Evolutionary conservation across 208 protist genomes (phyloP).

Genomic region (Trypanosoma theileri): DNA sequence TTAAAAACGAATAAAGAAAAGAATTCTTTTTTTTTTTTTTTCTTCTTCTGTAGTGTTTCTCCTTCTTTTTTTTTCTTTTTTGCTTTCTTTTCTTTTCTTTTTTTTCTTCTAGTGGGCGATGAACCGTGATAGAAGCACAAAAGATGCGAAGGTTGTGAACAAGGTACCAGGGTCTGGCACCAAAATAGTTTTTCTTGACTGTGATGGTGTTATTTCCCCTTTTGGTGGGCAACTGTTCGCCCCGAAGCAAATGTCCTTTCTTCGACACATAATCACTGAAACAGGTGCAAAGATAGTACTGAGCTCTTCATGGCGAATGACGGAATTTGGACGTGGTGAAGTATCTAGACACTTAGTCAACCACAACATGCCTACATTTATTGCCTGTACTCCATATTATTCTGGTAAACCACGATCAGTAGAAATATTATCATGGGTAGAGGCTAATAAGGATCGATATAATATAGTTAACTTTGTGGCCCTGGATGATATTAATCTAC

Average conservation of each 20-base stretch:
- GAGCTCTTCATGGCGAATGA: constrained; percentile 67
- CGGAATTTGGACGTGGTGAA: constrained; percentile 61
- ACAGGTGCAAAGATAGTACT: constrained; percentile 69
- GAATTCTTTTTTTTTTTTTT: too few species aligned
- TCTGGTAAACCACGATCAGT: constrained; percentile 30
- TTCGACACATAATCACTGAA: constrained; percentile 46
- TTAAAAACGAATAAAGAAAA: too few species aligned
- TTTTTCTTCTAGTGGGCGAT: not conserved
- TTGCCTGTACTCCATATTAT: constrained; percentile 55
- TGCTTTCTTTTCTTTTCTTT: not conserved
- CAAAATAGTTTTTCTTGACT: constrained; percentile 77
- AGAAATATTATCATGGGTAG: constrained; percentile 67
- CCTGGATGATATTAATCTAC: constrained; percentile 71
- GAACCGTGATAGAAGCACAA: not conserved
- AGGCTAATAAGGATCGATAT: constrained; percentile 46
- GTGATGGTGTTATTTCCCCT: constrained; percentile 74
- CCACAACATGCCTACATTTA: constrained; percentile 49
- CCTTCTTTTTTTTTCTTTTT: too few species aligned
- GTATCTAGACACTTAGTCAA: constrained; percentile 49
- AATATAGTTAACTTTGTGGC: constrained; percentile 80
- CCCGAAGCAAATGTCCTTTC: constrained; percentile 44
- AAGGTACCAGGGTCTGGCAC: constrained; percentile 9
- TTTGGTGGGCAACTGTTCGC: constrained; percentile 42
- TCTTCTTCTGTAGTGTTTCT: too few species aligned
- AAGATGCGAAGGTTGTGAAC: not conserved